phyloP scores from a whole-genome alignment of 129 eudicot genomes.

The Artemisia argyi region DNA sequence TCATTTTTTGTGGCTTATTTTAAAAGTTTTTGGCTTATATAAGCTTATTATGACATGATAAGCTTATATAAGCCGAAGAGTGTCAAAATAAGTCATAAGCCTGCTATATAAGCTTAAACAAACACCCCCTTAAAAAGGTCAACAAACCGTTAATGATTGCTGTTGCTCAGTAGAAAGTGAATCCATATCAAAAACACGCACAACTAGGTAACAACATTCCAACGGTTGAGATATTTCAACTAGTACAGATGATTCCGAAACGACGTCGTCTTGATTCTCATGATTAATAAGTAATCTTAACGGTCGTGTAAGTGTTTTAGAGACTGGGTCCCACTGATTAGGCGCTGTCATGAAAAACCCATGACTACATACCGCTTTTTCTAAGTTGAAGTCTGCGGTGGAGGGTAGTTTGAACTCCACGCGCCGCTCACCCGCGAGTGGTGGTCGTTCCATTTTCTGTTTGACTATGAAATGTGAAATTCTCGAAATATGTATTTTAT shows the following conservation, averaged over 20 bases:
- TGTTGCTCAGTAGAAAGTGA: slow-evolving; percentile 43
- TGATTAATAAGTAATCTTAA: slow-evolving; percentile 38
- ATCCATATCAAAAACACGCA: slow-evolving; percentile 50
- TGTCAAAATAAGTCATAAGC: too few species aligned
- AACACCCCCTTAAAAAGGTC: too few species aligned
- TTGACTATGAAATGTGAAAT: too few species aligned
- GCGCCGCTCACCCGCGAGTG: slow-evolving; percentile 3
- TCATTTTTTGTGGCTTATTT: too few species aligned
- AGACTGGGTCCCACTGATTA: slow-evolving; percentile 67
- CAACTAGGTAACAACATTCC: slow-evolving; percentile 35
- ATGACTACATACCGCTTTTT: slow-evolving; percentile 84
- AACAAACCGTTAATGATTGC: slow-evolving; percentile 33
- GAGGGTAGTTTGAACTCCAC: slow-evolving; percentile 48
- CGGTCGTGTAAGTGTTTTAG: slow-evolving; percentile 72
- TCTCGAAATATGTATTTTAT: too few species aligned
- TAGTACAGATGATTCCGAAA: slow-evolving; percentile 31
- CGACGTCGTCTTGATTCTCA: not conserved
- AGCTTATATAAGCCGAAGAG: too few species aligned
- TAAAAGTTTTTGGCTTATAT: too few species aligned
- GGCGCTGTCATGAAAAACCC: slow-evolving; percentile 95
- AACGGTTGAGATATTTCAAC: slow-evolving; percentile 64
- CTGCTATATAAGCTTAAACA: too few species aligned
- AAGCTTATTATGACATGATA: too few species aligned
- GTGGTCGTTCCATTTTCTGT: not conserved
- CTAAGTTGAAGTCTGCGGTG: slow-evolving; percentile 43